Evolutionary conservation across 2,329 filamentous ascomycete genomes (phyloP).

Genomic region (Colletotrichum chrysophilum): DNA sequence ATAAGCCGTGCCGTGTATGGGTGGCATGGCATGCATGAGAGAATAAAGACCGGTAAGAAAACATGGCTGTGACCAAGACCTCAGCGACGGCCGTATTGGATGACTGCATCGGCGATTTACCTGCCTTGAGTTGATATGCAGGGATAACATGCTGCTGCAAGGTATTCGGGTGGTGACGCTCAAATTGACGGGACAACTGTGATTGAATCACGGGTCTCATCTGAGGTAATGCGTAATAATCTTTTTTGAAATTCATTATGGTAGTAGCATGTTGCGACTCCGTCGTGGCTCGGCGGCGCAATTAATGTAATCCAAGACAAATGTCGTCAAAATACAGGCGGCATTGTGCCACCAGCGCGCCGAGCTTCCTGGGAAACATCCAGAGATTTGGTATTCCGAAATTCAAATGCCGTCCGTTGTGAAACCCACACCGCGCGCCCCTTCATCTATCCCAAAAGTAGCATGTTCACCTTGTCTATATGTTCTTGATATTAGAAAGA

Average conservation of each 20-base stretch:
- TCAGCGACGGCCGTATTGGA: neutral
- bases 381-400: slow-evolving; percentile 11
- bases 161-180: neutral
- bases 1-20: neutral
- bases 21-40: neutral
- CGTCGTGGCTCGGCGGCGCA: neutral
- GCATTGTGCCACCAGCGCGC: neutral
- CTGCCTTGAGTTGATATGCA: neutral
- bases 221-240: neutral
- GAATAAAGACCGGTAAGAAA: neutral
- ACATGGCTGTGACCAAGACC: neutral
- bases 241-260: slow-evolving; percentile 1
- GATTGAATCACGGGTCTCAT: neutral
- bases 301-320: neutral
- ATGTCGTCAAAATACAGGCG: neutral
- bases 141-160: neutral
- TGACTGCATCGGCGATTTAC: slow-evolving; percentile 8
- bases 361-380: neutral
- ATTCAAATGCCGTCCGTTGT: slow-evolving; percentile 5
- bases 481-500: neutral
- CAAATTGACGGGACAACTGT: neutral
- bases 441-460: slow-evolving; percentile 13
- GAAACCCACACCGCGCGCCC: slow-evolving; percentile 2
- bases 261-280: neutral
- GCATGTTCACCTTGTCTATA: slow-evolving; percentile 13